Evolutionary conservation across 257 asterid species (phyloP), one percentile per base, ranked within the genome.

Genomic region (Voacanga thouarsii): DNA sequence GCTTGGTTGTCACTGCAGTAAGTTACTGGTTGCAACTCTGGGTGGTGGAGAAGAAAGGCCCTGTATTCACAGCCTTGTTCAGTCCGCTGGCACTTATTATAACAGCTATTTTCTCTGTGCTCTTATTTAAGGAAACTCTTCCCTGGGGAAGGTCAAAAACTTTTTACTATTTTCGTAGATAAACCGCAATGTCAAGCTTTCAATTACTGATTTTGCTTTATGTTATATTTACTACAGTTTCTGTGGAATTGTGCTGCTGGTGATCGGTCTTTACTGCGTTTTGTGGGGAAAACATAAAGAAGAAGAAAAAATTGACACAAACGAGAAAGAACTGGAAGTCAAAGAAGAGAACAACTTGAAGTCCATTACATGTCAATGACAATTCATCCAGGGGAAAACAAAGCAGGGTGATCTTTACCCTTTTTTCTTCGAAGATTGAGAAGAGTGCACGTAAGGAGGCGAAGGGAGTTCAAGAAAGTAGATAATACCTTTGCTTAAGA

Each of bases 31-130:
- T 87, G 73, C 89, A 82, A 82, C 82, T 85, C 9, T 89, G 96
- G 96, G 83, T 86, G 3, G 83, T 89, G 4, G 87, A 88, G 78
- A 86, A 82, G 85, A 89, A 84, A 77, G 96, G 96, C 0, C 91
- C 96, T 8, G 89, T 90, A 14, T 90, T 87, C 39, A 76, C 75
- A 51, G 85, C 90, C 1, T 77, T 84, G 37, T 90, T 89, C 47
- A 83, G 84, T 37, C 96, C 93, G 3, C n/a, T 88, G 11, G 82
- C 92, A 18, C 89, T 90, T 61, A 43, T 89, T 1, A 30, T 87
- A 9, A 83, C 93, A 0, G 93, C 91, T 76, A 65, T 87, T 28
- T 80, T 88, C 75, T 87, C 96, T 0, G 83, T 85, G 57, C 41
- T 85, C 45, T 80, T 91, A 26, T 90, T 87, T 68, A 73, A 85